A percentile compares a stretch with the other conserved stretches of the same genome.
Evolutionary conservation across 306 rosid genomes (phyloP).

Genomic region (Arachis hypogaea): DNA sequence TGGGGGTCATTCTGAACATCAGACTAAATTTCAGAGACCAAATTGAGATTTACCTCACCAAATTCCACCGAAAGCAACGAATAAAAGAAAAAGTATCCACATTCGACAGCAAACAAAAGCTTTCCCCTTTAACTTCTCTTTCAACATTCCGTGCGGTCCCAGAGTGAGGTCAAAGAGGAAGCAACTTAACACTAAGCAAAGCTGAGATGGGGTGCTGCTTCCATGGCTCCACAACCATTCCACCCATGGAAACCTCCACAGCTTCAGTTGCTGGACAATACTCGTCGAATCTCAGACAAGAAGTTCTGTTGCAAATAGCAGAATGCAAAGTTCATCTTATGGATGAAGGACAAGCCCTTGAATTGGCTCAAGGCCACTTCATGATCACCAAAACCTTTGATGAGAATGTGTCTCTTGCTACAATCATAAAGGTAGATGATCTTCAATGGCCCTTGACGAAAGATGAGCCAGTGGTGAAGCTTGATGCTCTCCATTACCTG

Average conservation of each 20-base stretch:
- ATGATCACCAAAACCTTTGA: constrained; percentile 59
- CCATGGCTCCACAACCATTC: constrained; percentile 49
- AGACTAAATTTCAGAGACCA: too few relatives aligned
- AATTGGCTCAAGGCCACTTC: constrained; percentile 72
- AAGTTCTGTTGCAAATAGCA: constrained; percentile 64
- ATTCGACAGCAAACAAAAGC: constrained; percentile 33
- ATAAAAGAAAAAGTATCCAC: constrained; percentile 17
- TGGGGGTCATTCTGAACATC: too few relatives aligned
- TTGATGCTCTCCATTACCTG: constrained; percentile 66
- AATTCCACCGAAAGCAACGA: constrained; percentile 66
- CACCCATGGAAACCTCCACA: constrained; percentile 35
- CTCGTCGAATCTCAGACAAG: constrained; percentile 48
- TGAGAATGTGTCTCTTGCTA: constrained; percentile 65
- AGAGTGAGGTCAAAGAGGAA: constrained; percentile 10
- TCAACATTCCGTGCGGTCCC: constrained; percentile 29
- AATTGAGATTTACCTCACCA: neutral
- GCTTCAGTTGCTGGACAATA: constrained; percentile 18
- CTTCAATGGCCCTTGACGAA: constrained; percentile 95
- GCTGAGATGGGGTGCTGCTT: constrained; percentile 63
- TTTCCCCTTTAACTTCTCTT: constrained; percentile 27
- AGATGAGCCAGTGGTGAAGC: constrained; percentile 94
- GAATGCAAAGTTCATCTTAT: constrained; percentile 73
- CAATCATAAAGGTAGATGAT: constrained; percentile 70
- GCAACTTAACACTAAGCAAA: constrained; percentile 25
- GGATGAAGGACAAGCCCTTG: constrained; percentile 82